Evolutionary conservation across 2,329 filamentous ascomycete genomes (phyloP).

Genomic region (Coniosporium tulheliwenetii): DNA sequence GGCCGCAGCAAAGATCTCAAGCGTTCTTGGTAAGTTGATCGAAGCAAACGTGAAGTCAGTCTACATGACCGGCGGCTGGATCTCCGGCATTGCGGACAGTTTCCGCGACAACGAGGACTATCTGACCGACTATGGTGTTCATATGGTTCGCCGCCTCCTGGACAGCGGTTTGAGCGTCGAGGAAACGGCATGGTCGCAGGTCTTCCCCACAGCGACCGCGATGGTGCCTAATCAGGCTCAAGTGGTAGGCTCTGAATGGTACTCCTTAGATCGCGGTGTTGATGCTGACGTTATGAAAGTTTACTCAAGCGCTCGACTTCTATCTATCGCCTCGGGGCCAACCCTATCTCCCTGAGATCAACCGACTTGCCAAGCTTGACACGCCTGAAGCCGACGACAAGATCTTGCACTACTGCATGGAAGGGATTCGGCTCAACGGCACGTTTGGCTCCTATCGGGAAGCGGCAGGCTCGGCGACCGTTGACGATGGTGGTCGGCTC

Average conservation of each 20-base stretch:
- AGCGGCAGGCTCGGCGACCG: slow-evolving; percentile 29
- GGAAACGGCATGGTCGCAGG: slow-evolving; percentile 56
- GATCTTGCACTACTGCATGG: slow-evolving; percentile 55
- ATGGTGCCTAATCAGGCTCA: slow-evolving; percentile 58
- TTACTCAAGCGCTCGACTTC: slow-evolving; percentile 58
- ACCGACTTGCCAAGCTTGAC: slow-evolving; percentile 40
- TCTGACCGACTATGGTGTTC: slow-evolving; percentile 47
- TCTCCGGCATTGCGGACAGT: slow-evolving; percentile 34
- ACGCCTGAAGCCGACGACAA: slow-evolving; percentile 43
- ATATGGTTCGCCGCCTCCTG: slow-evolving; percentile 48
- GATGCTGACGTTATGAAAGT: slow-evolving; percentile 24
- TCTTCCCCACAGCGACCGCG: slow-evolving; percentile 50
- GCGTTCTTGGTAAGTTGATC: slow-evolving; percentile 44
- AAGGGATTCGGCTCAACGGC: slow-evolving; percentile 53
- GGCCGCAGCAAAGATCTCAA: slow-evolving; percentile 39
- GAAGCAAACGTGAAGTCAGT: slow-evolving; percentile 50
- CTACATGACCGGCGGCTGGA: slow-evolving; percentile 35
- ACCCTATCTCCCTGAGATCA: slow-evolving; percentile 43
- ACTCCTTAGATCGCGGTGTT: not conserved
- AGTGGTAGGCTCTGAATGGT: slow-evolving; percentile 26
- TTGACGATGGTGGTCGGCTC: slow-evolving; percentile 34
- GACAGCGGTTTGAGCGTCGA: slow-evolving; percentile 46
- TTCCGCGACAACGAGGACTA: slow-evolving; percentile 36
- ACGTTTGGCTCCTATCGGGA: slow-evolving; percentile 46
- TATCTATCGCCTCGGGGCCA: slow-evolving; percentile 46